phyloP scores from a whole-genome alignment of 2,329 filamentous ascomycete species.

The Peltaster fructicola region DNA sequence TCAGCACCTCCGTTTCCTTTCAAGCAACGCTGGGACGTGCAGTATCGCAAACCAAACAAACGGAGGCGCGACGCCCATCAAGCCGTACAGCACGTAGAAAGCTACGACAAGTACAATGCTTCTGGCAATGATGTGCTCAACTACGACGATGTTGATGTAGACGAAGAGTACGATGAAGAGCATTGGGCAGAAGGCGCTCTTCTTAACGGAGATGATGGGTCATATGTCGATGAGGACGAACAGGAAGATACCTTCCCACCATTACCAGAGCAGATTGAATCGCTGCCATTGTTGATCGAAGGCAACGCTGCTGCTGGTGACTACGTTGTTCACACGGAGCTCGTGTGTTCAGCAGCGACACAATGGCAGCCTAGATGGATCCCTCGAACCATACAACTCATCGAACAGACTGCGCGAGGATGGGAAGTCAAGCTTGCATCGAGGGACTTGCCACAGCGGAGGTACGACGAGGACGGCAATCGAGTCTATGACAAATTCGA shows the following conservation, averaged over 20 bases:
- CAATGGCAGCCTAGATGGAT: slow-evolving; percentile 48
- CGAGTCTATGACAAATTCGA: slow-evolving; percentile 66
- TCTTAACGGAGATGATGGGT: slow-evolving; percentile 7
- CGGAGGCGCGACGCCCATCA: slow-evolving; percentile 29
- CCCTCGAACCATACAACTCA: slow-evolving; percentile 44
- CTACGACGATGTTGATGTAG: slow-evolving; percentile 25
- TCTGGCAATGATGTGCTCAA: slow-evolving; percentile 20
- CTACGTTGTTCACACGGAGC: slow-evolving; percentile 51
- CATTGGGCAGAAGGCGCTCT: slow-evolving; percentile 15
- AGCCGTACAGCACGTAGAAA: slow-evolving; percentile 22
- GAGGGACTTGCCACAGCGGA: slow-evolving; percentile 43
- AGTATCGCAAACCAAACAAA: slow-evolving; percentile 41
- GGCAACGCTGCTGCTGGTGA: slow-evolving; percentile 39
- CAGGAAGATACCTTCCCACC: slow-evolving; percentile 40
- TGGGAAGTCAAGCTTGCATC: slow-evolving; percentile 43
- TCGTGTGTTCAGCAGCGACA: slow-evolving; percentile 42
- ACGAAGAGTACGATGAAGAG: slow-evolving; percentile 10
- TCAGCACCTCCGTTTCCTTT: slow-evolving; percentile 79
- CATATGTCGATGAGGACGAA: slow-evolving; percentile 3
- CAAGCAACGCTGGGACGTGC: slow-evolving; percentile 64
- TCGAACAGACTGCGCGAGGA: slow-evolving; percentile 33
- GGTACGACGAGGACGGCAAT: slow-evolving; percentile 52
- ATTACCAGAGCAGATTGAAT: slow-evolving; percentile 15
- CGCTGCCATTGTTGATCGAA: slow-evolving; percentile 33
- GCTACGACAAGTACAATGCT: slow-evolving; percentile 21